Evolutionary conservation across 805 yeast species (phyloP), one percentile per base, ranked within the genome.

Genomic region (Metschnikowia peoriensis): DNA sequence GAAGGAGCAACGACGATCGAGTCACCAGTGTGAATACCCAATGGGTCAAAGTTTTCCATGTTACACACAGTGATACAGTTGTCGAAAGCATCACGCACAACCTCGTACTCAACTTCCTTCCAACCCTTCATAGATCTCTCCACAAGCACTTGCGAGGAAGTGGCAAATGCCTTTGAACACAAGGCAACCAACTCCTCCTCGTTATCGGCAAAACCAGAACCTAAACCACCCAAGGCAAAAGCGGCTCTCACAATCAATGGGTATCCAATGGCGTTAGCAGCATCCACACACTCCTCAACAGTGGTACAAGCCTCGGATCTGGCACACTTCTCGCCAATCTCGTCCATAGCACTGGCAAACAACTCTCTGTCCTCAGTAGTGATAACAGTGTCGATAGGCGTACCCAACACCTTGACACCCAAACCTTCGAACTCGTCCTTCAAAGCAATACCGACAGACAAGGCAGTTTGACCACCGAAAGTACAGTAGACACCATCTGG

Each of bases 1-100:
- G 97, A 92, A 47, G 99, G 99, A 50, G 99, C 99, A 66, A 93
- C 97, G 52, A 93, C 99, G 66, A 93, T 94, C 50, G 98, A 94
- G 72, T 93, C 99, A 81, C 99, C 99, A 54, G 99, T 93, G 70
- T 93, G 99, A 66, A 93, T 92, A 70, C 99, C 99, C 63, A 93
- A 81, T 44, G 99, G 99, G 75, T 93, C 99, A 62, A 93, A 93
- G 76, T 93, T 93, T 77, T 93, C 99, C 99, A 93, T 93, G 77
- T 93, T 93, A 82, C 99, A 93, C 57, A 93, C 99, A 46, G 99
- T 93, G 65, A 93, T 90, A 85, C 99, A 93, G 83, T 93, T 93
- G 72, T 90, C 97, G 64, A 84, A 87, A 47, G 96, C 92, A 75
- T 93, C 99, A 73, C 99, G 90, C 50, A 93, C 99, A 71, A 93